phyloP scores from a whole-genome alignment of 208 protist genomes.

The Acanthamoeba culbertsoni region DNA sequence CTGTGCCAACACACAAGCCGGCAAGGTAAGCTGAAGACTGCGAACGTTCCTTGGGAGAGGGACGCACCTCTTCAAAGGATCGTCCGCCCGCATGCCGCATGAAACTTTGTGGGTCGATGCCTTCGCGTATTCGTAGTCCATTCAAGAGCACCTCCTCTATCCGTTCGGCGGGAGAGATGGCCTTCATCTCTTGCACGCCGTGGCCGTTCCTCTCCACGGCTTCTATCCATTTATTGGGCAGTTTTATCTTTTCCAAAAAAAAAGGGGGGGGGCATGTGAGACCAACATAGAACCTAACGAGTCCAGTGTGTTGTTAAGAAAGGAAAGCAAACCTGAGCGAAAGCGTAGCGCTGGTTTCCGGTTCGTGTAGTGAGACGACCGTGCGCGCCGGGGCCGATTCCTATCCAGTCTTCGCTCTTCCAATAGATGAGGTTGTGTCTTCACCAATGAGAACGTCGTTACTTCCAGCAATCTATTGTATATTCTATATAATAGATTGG shows the following conservation, averaged over 20 bases:
- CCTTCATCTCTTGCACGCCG: background rate
- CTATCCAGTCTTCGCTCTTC: conserved; percentile 68
- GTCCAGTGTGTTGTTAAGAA: background rate
- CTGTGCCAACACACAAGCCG: background rate
- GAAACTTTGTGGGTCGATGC: conserved; percentile 45
- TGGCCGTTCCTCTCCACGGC: background rate
- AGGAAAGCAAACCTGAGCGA: background rate
- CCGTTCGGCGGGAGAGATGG: background rate
- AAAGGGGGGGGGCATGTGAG: background rate
- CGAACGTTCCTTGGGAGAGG: too few species aligned
- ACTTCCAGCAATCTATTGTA: too few species aligned
- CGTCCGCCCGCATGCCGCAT: background rate
- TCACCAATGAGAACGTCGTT: background rate
- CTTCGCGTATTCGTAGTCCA: conserved; percentile 49
- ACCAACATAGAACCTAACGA: too few species aligned
- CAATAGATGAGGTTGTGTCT: conserved; percentile 73
- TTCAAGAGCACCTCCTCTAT: conserved; percentile 56
- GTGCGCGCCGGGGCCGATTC: conserved; percentile 66
- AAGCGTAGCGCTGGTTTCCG: background rate
- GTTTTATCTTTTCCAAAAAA: background rate
- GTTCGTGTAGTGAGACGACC: background rate
- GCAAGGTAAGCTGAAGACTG: too few species aligned
- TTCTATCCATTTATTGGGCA: background rate
- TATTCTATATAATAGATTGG: too few species aligned
- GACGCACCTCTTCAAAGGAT: background rate